Evolutionary conservation across 306 rosid species (phyloP).

Genomic region (Alnus rubra): DNA sequence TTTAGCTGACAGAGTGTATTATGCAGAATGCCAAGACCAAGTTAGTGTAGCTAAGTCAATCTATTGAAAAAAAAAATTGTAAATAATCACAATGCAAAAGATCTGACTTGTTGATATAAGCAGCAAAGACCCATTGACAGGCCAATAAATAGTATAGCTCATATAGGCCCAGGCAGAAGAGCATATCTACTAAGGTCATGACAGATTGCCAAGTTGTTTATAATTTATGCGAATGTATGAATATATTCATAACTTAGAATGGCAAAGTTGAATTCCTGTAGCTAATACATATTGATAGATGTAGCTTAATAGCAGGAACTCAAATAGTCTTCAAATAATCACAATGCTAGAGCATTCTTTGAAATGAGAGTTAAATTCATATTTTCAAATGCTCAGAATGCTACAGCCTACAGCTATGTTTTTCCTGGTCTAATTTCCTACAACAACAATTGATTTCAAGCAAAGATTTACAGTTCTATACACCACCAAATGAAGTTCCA

Average conservation of each 20-base stretch:
- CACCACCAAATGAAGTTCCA: neutral
- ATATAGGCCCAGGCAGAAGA: neutral
- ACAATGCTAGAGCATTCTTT: neutral
- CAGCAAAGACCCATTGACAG: neutral
- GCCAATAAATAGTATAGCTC: neutral
- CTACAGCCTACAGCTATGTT: neutral
- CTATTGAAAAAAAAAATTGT: no score
- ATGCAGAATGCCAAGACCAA: neutral
- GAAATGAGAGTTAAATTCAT: neutral
- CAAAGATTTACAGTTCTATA: neutral
- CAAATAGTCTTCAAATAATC: neutral
- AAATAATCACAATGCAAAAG: neutral
- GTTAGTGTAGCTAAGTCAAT: no score
- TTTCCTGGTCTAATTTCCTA: neutral
- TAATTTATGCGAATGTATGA: neutral
- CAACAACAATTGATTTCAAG: neutral
- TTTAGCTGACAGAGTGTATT: neutral
- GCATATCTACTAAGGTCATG: neutral
- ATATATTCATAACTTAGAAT: neutral
- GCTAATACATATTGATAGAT: neutral
- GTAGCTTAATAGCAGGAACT: neutral
- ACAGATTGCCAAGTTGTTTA: neutral
- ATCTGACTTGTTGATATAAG: neutral
- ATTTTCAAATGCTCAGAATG: neutral
- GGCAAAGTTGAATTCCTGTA: neutral